phyloP scores from a whole-genome alignment of 2,329 filamentous ascomycete genomes.

The Phaeosphaeria sp. region DNA sequence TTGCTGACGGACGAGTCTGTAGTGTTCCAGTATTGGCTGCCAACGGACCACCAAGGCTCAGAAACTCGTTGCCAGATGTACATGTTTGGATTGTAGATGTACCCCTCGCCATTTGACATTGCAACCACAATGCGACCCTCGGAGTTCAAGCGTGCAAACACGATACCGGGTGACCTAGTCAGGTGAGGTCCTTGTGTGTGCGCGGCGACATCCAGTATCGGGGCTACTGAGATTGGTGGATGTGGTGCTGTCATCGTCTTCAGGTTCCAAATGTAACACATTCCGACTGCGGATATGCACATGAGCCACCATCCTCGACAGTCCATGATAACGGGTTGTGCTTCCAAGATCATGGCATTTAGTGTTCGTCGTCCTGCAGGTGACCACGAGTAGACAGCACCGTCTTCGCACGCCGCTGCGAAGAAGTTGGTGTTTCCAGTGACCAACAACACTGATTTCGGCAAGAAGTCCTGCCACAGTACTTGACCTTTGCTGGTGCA shows the following conservation, averaged over 20 bases:
- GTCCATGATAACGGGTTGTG: constrained; percentile 93
- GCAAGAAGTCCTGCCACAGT: constrained; percentile 94
- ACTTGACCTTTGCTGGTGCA: constrained; percentile 80
- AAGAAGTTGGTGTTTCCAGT: constrained; percentile 92
- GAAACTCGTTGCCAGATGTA: constrained; percentile 94
- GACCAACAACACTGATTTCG: constrained; percentile 83
- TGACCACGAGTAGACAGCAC: constrained; percentile 88
- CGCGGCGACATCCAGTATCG: constrained; percentile 85
- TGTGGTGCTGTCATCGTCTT: constrained; percentile 83
- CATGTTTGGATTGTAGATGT: constrained; percentile 84
- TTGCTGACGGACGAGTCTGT: constrained; percentile 89
- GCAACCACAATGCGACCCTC: constrained; percentile 87
- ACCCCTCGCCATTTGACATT: constrained; percentile 92
- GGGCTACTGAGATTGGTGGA: constrained; percentile 86
- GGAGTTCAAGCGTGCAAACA: constrained; percentile 89
- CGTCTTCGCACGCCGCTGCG: constrained; percentile 92
- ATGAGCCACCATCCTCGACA: constrained; percentile 88
- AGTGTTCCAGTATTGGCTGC: constrained; percentile 98
- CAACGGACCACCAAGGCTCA: constrained; percentile 97
- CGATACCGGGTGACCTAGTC: constrained; percentile 81
- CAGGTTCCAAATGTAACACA: constrained; percentile 94
- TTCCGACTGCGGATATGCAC: constrained; percentile 85
- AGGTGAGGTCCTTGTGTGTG: constrained; percentile 80
- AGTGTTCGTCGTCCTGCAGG: constrained; percentile 86
- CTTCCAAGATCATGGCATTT: constrained; percentile 85